A percentile compares a stretch with the other conserved stretches of the same genome.
phyloP scores from a whole-genome alignment of 345 rosid genomes.

The Lumnitzera racemosa region DNA sequence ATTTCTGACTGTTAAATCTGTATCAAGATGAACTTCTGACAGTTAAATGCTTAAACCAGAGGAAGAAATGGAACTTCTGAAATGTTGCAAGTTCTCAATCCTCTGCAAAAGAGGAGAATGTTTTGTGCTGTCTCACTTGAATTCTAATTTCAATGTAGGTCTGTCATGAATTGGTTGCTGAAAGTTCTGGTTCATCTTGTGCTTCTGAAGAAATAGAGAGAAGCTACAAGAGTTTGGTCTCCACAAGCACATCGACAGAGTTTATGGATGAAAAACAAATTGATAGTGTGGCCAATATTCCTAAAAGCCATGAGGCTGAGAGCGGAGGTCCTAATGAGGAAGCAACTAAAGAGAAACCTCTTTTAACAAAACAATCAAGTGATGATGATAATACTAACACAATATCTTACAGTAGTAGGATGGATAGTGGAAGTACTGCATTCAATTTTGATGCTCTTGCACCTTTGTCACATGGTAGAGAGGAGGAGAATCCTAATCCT shows the following conservation, averaged over 20 bases:
- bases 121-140: no score
- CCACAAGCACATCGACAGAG: no score
- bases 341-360: not conserved
- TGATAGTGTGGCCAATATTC: no score
- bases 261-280: no score
- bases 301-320: no score
- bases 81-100: no score
- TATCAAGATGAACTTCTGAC: no score
- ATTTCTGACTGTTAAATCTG: no score
- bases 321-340: not conserved
- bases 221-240: slow-evolving; percentile 11
- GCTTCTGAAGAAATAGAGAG: slow-evolving; percentile 10
- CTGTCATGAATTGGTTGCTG: slow-evolving; percentile 1
- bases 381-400: slow-evolving; percentile 10
- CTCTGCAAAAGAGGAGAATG: no score
- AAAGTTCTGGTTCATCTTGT: slow-evolving; percentile 5
- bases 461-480: slow-evolving; percentile 4
- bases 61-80: no score
- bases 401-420: slow-evolving; percentile 10
- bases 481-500: slow-evolving; percentile 6
- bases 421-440: slow-evolving; percentile 27
- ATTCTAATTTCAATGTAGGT: no score
- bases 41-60: no score
- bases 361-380: slow-evolving; percentile 15
- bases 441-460: slow-evolving; percentile 20